Conservation (phyloP, 164 flowering plant species). For the Brasenia schreberi region DNA sequence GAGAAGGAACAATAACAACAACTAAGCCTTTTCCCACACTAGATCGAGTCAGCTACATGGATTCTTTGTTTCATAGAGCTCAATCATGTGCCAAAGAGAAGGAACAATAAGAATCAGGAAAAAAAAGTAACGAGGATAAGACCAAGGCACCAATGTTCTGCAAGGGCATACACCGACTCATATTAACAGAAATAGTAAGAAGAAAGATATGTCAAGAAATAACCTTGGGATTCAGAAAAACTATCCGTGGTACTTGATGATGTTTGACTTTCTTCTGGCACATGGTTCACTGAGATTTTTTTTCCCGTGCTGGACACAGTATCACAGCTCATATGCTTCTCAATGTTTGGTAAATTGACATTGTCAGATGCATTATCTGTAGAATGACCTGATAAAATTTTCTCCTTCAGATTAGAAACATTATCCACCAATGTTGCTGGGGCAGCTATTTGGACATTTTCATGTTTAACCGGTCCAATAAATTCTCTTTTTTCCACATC, state of each 20-base stretch:
- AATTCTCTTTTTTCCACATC: slow-evolving; percentile 60
- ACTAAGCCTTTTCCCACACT: too few species aligned
- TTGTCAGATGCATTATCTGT: background rate
- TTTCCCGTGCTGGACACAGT: slow-evolving; percentile 9
- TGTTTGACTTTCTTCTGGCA: slow-evolving; percentile 26
- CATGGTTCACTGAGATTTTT: slow-evolving; percentile 17
- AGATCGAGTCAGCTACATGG: too few species aligned
- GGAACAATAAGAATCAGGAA: too few species aligned
- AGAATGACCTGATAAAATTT: background rate
- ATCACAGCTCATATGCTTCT: slow-evolving; percentile 5
- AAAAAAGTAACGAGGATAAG: background rate
- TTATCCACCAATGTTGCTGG: background rate
- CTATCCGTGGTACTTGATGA: slow-evolving; percentile 23
- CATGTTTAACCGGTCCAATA: slow-evolving; percentile 7
- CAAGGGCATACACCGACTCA: too few species aligned
- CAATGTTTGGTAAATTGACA: slow-evolving; percentile 4
- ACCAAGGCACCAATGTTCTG: too few species aligned
- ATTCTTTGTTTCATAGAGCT: too few species aligned
- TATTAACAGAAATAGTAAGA: too few species aligned
- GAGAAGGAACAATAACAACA: background rate
- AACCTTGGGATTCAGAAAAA: slow-evolving; percentile 38
- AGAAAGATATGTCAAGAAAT: background rate
- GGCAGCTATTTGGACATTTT: slow-evolving; percentile 10
- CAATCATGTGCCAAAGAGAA: too few species aligned
- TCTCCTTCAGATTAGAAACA: background rate